Evolutionary conservation across 371 early-diverging fungal genomes (phyloP).

Genomic region (Rhizomucor miehei): DNA sequence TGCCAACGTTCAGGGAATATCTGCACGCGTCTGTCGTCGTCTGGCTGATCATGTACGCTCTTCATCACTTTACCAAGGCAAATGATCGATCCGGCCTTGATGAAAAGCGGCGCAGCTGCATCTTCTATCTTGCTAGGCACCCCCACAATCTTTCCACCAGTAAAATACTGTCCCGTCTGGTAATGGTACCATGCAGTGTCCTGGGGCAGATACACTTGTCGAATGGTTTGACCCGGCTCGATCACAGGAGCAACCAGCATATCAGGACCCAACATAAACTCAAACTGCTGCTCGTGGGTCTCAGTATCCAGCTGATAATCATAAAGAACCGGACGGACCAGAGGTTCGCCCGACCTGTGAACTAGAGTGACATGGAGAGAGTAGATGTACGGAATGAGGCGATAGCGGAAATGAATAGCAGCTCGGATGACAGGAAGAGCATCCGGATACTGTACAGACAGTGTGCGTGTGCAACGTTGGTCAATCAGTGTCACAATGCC

Average conservation of each 20-base stretch:
- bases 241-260: conserved; percentile 52
- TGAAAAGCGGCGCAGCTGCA: conserved; percentile 28
- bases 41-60: conserved; percentile 19
- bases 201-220: conserved; percentile 39
- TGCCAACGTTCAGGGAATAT: conserved; percentile 27
- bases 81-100: conserved; percentile 30
- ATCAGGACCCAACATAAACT: conserved; percentile 56
- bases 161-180: conserved; percentile 27
- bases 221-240: conserved; percentile 17
- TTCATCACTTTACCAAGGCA: conserved; percentile 33
- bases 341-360: conserved; percentile 31
- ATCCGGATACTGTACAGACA: conserved; percentile 30
- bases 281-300: conserved; percentile 42
- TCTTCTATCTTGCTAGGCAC: conserved; percentile 22
- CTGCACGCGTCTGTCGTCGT: conserved; percentile 34
- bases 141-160: conserved; percentile 17
- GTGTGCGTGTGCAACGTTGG: not conserved
- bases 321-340: conserved; percentile 57
- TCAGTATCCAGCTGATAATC: conserved; percentile 47
- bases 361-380: conserved; percentile 36
- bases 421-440: conserved; percentile 48
- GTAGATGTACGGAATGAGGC: conserved; percentile 57
- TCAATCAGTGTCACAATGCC: not conserved
- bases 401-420: conserved; percentile 54
- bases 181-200: conserved; percentile 39